Base-by-base conservation (phyloP, 257 asterid species). In the Solanum lycopersicoides region DNA sequence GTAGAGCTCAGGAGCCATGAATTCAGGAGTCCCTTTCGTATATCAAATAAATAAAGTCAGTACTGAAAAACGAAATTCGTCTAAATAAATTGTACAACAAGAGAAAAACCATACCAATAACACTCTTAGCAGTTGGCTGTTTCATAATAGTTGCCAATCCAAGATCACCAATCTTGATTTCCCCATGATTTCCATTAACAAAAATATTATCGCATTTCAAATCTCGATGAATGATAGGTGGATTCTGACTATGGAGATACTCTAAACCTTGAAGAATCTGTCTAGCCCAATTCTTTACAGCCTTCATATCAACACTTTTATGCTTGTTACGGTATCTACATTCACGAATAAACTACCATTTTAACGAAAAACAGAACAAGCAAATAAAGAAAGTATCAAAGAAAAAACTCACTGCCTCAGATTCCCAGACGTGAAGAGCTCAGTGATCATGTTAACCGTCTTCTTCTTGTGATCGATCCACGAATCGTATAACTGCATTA, bases 351-450 rank as follows among this genome's bases (percentile, higher is more conserved):
- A 9, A 42, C 65, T 4, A 73, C 39, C 30, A 35, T 37, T 73
- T 73, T 37, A 37, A 37, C 37, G 82, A 50, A 35, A 6, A 37
- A 37, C 6, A 73, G 41, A 37, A 83, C 35, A 20, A 60, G 4
- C 28, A 32, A 21, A 39, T 20, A 35, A 37, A 6, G 28, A 39
- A 7, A 4, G 35, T 13, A 20, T 25, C 68, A 47, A 34, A 35
- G 5, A 35, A 35, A 84, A 23, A 53, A 92, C 97, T 91, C 90
- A 96, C 97, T 94, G 98, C 53, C 98, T 92, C 88, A 96, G 82
- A 92, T 93, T 96, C 82, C 99, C 98, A 8, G 98, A 95, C 12
- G 96, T 93, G 92, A 95, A 95, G 85, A 96, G 93, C 93, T 96
- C 98, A 0, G 99, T 96, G 89, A 96, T 94, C 94, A 96, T 93